Evolutionary conservation across 1,284 basidiomycete genomes (phyloP).

Genomic region (Tilletia walkeri): DNA sequence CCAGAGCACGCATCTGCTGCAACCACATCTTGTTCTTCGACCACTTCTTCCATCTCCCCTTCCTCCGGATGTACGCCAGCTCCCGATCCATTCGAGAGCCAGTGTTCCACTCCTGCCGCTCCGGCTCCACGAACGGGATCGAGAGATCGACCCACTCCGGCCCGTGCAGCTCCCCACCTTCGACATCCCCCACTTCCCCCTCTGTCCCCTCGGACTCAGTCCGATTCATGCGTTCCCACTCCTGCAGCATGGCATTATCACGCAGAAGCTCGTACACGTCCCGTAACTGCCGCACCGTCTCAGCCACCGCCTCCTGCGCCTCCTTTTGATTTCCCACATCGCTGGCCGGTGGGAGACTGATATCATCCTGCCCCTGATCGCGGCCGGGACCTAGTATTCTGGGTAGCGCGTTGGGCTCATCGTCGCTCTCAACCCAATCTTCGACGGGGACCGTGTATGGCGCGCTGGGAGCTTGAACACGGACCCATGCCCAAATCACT

Average conservation of each 20-base stretch:
- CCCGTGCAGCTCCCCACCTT: no score
- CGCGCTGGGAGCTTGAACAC: neutral
- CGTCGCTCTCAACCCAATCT: neutral
- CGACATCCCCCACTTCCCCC: no score
- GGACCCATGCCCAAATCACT: constrained; percentile 8
- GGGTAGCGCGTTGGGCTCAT: neutral
- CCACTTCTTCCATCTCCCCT: neutral
- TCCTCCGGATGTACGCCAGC: neutral
- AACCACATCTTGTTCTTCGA: constrained; percentile 11
- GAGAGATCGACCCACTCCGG: no score
- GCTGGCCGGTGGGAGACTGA: neutral
- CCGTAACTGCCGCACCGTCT: neutral
- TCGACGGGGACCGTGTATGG: constrained; percentile 2
- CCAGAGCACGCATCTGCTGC: neutral
- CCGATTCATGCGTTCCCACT: neutral
- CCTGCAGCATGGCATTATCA: constrained; percentile 7
- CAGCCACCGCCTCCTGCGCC: neutral
- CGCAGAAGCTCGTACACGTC: constrained; percentile 13
- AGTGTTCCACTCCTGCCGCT: neutral
- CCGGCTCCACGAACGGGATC: no score
- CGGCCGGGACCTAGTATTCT: no score
- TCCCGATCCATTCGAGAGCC: neutral
- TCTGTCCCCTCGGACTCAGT: no score
- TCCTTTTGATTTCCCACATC: neutral
- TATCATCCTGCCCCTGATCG: neutral